These are phyloP conservation scores for Crithidia fasciculata DNA, from an alignment of 208 protist species.

Conservation along the genomic window DNA sequence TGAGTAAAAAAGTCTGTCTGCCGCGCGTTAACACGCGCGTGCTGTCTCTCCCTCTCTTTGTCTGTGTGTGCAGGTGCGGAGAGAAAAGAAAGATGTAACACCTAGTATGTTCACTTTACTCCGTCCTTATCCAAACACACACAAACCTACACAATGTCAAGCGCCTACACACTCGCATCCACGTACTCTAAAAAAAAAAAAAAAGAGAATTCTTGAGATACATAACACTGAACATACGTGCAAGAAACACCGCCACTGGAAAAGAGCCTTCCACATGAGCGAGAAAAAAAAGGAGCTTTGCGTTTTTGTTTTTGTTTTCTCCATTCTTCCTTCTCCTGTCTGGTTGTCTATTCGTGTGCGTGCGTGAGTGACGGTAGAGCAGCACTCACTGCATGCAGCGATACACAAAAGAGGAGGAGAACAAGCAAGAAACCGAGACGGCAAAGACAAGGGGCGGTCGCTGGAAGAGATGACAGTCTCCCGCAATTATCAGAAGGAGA, in stretches of 20 bases:
- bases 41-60: not conserved
- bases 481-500: not conserved
- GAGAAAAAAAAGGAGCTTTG: no score
- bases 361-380: no score
- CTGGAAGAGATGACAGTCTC: not conserved
- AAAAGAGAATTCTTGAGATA: not conserved
- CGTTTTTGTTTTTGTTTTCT: no score
- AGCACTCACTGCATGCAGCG: not conserved
- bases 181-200: slow-evolving; percentile 14
- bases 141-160: slow-evolving; percentile 1
- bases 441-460: not conserved
- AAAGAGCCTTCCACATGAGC: no score
- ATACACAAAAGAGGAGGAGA: slow-evolving; percentile 18
- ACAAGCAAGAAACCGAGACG: slow-evolving; percentile 2
- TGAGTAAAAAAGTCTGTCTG: not conserved
- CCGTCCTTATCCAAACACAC: not conserved
- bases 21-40: not conserved
- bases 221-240: no score
- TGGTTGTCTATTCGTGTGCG: no score
- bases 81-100: slow-evolving; percentile 5
- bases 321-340: no score
- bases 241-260: no score
- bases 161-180: not conserved
- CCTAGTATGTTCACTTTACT: no score
- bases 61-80: not conserved